A percentile compares a stretch with the other conserved stretches of the same genome.
Evolutionary conservation across 148 eudicot genomes (phyloP).

Genomic region (Rhododendron griersonianum): DNA sequence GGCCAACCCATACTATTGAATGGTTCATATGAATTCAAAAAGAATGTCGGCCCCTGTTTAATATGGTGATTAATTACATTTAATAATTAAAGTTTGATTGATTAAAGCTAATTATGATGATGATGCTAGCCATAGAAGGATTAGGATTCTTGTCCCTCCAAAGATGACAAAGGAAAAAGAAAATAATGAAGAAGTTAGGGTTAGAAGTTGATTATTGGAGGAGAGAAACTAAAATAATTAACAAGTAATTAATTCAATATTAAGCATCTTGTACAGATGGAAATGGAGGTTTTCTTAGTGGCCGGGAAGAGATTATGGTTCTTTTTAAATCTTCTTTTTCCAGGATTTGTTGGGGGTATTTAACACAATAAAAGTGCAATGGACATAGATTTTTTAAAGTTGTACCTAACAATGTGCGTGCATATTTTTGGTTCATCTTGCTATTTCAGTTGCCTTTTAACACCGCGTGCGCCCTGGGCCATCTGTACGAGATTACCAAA

Average conservation of each 20-base stretch:
- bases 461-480: neutral
- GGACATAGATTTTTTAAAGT: no score
- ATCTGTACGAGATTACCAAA: neutral
- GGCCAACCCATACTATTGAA: constrained; percentile 40
- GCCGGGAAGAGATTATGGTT: neutral
- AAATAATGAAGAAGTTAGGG: constrained; percentile 14
- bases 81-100: neutral
- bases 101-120: constrained; percentile 15
- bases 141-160: constrained; percentile 6
- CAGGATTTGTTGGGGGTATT: neutral
- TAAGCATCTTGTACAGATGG: neutral
- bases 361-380: neutral
- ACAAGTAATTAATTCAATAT: neutral
- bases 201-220: neutral
- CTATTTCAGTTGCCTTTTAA: no score
- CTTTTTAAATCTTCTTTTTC: neutral
- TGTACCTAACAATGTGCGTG: neutral
- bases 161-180: constrained; percentile 9
- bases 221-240: neutral
- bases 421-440: neutral
- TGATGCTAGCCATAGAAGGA: constrained; percentile 19
- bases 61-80: constrained; percentile 23
- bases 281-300: neutral
- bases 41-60: constrained; percentile 23
- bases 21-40: constrained; percentile 39